Evolutionary conservation across 805 yeast genomes (phyloP).

Genomic region (Candida pini): DNA sequence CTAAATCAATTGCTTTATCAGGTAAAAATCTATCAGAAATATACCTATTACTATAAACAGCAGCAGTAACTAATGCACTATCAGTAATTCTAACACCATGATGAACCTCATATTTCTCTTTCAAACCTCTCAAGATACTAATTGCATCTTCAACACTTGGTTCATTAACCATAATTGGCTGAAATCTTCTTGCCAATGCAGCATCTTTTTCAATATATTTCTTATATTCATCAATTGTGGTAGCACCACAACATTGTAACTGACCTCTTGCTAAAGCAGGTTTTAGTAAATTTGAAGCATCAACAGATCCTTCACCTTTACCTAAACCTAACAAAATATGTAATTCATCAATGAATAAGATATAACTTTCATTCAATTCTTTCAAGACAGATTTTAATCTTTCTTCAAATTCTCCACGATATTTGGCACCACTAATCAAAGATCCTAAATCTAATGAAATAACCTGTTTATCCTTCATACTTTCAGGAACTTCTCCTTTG

Average conservation of each 20-base stretch:
- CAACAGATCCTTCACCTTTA: conserved; percentile 91
- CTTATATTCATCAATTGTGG: conserved; percentile 88
- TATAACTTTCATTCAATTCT: conserved; percentile 75
- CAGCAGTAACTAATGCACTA: conserved; percentile 90
- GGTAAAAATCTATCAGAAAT: conserved; percentile 89
- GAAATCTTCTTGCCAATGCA: conserved; percentile 90
- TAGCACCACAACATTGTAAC: conserved; percentile 92
- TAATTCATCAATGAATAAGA: conserved; percentile 85
- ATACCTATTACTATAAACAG: conserved; percentile 82
- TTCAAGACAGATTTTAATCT: conserved; percentile 74
- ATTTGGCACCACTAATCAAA: conserved; percentile 91
- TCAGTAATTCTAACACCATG: conserved; percentile 96
- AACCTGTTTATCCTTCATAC: conserved; percentile 80
- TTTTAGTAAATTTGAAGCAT: conserved; percentile 87
- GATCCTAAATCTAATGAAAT: conserved; percentile 84
- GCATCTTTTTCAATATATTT: conserved; percentile 95
- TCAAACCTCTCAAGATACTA: conserved; percentile 85
- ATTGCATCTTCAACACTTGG: conserved; percentile 90
- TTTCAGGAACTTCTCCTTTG: conserved; percentile 90
- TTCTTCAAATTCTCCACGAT: conserved; percentile 93
- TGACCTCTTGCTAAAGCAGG: conserved; percentile 93
- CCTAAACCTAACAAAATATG: conserved; percentile 89
- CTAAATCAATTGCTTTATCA: conserved; percentile 93
- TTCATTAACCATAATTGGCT: conserved; percentile 78
- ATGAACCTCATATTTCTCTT: conserved; percentile 92